A percentile compares a stretch with the other conserved stretches of the same genome.
Conservation (phyloP, 2,329 filamentous ascomycete genomes). For the Talaromyces pinophilus region DNA sequence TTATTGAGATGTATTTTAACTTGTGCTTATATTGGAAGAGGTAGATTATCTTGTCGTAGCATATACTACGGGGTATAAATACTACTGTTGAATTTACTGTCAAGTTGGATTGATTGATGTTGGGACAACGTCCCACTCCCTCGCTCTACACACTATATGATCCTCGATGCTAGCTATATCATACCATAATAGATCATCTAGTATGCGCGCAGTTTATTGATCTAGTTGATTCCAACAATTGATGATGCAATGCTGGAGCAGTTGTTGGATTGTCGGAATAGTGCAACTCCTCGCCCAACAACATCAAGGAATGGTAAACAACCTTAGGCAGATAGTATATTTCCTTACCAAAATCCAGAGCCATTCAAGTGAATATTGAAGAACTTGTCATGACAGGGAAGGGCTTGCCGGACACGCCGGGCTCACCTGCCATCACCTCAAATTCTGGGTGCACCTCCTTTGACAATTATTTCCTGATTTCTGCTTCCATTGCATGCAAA, state of each 20-base stretch:
- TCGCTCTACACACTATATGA: too few species aligned
- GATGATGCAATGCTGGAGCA: too few species aligned
- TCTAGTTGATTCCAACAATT: too few species aligned
- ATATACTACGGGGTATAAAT: background rate
- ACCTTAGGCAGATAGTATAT: background rate
- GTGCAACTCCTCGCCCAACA: background rate
- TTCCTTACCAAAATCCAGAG: background rate
- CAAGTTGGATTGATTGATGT: too few species aligned
- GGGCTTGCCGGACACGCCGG: background rate
- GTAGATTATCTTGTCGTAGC: slow-evolving; percentile 40
- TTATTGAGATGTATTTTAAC: slow-evolving; percentile 39
- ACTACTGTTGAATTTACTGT: too few species aligned
- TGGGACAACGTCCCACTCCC: too few species aligned
- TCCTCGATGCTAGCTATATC: too few species aligned
- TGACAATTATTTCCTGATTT: background rate
- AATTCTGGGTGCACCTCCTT: background rate
- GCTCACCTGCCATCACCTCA: background rate
- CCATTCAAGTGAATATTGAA: background rate
- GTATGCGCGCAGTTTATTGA: too few species aligned
- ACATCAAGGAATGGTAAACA: too few species aligned
- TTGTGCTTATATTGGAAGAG: slow-evolving; percentile 36
- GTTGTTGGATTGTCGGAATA: background rate
- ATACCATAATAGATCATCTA: too few species aligned
- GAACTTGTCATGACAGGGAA: background rate
- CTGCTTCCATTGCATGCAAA: background rate